phyloP scores from a whole-genome alignment of 192 early-diverging fungal species.

The Hyaloraphidium curvatum region DNA sequence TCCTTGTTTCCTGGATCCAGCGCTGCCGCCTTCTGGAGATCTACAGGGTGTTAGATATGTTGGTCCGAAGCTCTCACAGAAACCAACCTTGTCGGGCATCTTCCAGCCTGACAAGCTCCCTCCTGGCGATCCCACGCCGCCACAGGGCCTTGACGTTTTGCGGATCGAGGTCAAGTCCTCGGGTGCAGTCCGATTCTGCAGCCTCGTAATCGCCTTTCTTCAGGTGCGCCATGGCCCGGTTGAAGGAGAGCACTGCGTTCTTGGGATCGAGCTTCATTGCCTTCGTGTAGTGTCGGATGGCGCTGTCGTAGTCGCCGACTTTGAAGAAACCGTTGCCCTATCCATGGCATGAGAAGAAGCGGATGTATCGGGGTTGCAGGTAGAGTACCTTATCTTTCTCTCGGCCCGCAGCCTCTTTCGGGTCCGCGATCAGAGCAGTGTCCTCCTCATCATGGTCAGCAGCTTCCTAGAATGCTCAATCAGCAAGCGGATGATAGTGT shows the following conservation, averaged over 20 bases:
- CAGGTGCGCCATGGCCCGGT: constrained; percentile 65
- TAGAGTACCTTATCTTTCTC: too few relatives aligned
- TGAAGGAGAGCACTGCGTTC: constrained; percentile 37
- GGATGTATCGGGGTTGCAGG: too few relatives aligned
- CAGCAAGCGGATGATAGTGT: too few relatives aligned
- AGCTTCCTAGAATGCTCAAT: too few relatives aligned
- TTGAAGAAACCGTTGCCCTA: too few relatives aligned
- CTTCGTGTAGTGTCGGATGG: constrained; percentile 20
- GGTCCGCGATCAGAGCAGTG: too few relatives aligned
- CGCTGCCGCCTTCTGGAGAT: constrained; percentile 35
- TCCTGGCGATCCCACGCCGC: constrained; percentile 46
- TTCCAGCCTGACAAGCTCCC: constrained; percentile 22
- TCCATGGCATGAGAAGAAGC: too few relatives aligned
- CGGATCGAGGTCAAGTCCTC: constrained; percentile 32
- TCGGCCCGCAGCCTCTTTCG: too few relatives aligned
- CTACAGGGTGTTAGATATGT: constrained; percentile 26
- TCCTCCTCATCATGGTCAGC: too few relatives aligned
- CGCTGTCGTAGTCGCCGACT: too few relatives aligned
- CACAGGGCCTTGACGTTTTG: constrained; percentile 63
- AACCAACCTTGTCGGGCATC: neutral
- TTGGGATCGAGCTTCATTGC: constrained; percentile 39
- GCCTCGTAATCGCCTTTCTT: constrained; percentile 40
- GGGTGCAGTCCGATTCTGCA: constrained; percentile 42
- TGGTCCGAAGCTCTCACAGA: neutral
- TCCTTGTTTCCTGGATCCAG: constrained; percentile 47